phyloP scores from a whole-genome alignment of 495 filamentous ascomycete species.

The Pseudomonodictys pantanalensis region DNA sequence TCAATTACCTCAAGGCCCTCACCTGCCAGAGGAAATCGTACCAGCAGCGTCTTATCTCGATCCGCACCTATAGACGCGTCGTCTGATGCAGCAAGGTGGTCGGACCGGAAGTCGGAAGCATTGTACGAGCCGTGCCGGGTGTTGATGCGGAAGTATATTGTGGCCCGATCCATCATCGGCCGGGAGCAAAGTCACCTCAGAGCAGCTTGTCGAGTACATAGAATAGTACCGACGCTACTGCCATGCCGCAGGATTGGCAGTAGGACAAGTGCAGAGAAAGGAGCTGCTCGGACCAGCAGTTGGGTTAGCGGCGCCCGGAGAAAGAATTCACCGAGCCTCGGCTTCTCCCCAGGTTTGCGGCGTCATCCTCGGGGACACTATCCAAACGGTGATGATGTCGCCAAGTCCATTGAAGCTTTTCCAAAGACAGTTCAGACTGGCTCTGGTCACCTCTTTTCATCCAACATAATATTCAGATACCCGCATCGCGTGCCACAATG shows the following conservation, averaged over 20 bases:
- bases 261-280: background rate
- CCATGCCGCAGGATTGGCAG: background rate
- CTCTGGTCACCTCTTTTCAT: constrained; percentile 1
- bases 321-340: constrained; percentile 28
- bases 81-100: too few species aligned
- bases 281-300: too few species aligned
- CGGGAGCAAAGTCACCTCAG: too few species aligned
- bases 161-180: background rate
- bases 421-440: background rate
- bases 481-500: constrained; percentile 18
- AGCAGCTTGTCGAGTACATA: too few species aligned
- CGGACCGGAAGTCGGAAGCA: constrained; percentile 6
- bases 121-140: constrained; percentile 1
- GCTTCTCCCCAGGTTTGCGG: constrained; percentile 16
- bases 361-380: background rate
- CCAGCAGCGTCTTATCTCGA: too few species aligned
- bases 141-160: background rate
- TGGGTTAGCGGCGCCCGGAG: background rate
- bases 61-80: too few species aligned
- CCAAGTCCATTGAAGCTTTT: background rate
- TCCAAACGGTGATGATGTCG: background rate
- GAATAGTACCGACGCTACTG: too few species aligned
- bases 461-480: background rate
- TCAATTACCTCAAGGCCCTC: too few species aligned
- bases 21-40: too few species aligned